Evolutionary conservation across 148 eudicot genomes (phyloP).

Genomic region (Diospyros kaki): DNA sequence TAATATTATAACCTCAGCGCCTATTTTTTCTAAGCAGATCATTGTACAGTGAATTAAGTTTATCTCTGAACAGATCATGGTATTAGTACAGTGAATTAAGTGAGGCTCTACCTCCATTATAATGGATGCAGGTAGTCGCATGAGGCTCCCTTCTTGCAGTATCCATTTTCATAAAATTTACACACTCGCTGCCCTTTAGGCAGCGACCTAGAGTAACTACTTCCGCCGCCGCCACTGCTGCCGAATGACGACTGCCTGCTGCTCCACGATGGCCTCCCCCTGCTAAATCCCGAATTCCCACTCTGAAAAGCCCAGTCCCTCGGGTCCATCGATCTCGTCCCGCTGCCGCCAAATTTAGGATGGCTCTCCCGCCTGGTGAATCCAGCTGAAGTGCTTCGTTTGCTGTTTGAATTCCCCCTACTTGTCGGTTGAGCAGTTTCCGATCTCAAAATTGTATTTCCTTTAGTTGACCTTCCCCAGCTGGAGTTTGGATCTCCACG

Average conservation of each 20-base stretch:
- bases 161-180: conserved; percentile 72
- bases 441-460: conserved; percentile 35
- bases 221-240: conserved; percentile 24
- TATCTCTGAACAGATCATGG: no score
- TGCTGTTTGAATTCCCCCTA: conserved; percentile 22
- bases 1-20: conserved; percentile 13
- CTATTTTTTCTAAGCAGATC: no score
- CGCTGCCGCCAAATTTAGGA: conserved; percentile 27
- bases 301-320: conserved; percentile 53
- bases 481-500: conserved; percentile 27
- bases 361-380: conserved; percentile 30
- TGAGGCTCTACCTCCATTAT: conserved; percentile 19
- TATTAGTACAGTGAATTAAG: conserved; percentile 30
- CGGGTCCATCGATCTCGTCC: conserved; percentile 43
- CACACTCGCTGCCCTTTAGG: conserved; percentile 70
- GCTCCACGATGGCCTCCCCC: conserved; percentile 49
- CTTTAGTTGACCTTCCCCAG: conserved; percentile 38
- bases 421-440: conserved; percentile 27
- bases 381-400: conserved; percentile 24
- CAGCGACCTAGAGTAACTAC: conserved; percentile 46
- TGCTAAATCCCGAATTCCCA: conserved; percentile 11
- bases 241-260: conserved; percentile 51
- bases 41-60: no score
- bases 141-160: conserved; percentile 70
- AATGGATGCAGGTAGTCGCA: conserved; percentile 76